Base-by-base conservation (phyloP, 495 filamentous ascomycete genomes). In the Rostrohypoxylon terebratum region DNA sequence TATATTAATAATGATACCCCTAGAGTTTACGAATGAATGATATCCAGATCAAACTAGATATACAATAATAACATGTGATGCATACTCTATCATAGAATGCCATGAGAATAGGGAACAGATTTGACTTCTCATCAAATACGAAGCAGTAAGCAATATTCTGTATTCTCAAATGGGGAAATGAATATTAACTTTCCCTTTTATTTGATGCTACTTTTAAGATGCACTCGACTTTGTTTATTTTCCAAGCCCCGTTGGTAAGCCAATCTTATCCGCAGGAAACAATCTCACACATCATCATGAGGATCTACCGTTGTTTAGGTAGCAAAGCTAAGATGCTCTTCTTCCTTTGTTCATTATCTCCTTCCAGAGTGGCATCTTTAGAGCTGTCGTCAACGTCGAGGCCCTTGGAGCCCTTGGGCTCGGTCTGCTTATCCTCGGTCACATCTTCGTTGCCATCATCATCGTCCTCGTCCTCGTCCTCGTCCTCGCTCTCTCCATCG, bases 301-400 rank as follows among this genome's bases (percentile, higher is more conserved):
- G n/a, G 23, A 11, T 10, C 28, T 28, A 21, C 18, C 21, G 16
- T 51, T 42, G 60, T 4, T 47, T 25, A 61, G 61, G 62, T 16
- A 66, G 20, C 7, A 51, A 54, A 16, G 66, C 74, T 50, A 79
- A 51, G 50, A 79, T 79, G 48, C 77, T 80, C 65, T 78, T 73
- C 70, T 75, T 75, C 38, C 65, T 70, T 67, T 70, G 73, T 18
- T 73, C 72, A 31, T 54, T 21, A n/a, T 71, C 57, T 0, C 75
- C 79, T 64, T 78, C 77, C 11, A 81, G 63, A 10, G 79, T 80
- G 13, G 82, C 82, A 66, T 84, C 83, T 70, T 84, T 84, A 45
- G 82, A 80, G 47, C 82, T 84, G 50, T 85, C 83, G 70, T 85
- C 83, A 33, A 85, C 70, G 68, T 85, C 83, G 63, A 85, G 63